Conservation (phyloP, 495 filamentous ascomycete species). For the Lepraria neglecta region DNA sequence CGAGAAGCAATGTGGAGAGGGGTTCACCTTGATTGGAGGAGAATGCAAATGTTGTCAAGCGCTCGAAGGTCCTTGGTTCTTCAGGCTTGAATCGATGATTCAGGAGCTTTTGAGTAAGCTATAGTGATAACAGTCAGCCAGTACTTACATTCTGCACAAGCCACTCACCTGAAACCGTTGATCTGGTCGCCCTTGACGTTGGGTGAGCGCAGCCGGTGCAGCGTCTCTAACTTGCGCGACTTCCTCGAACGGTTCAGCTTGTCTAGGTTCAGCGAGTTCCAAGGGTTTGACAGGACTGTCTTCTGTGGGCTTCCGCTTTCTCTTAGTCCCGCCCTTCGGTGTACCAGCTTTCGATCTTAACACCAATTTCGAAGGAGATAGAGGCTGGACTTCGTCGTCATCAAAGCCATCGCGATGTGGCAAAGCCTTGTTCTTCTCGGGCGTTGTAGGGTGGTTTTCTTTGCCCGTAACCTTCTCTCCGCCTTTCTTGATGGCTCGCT, state of each 20-base stretch:
- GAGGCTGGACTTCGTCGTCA: conserved; percentile 57
- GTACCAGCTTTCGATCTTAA: conserved; percentile 49
- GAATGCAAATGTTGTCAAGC: conserved; percentile 43
- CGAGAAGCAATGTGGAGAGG: conserved; percentile 53
- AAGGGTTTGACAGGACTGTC: conserved; percentile 49
- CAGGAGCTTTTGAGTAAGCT: conserved; percentile 53
- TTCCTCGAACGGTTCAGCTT: conserved; percentile 12
- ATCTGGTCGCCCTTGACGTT: conserved; percentile 8
- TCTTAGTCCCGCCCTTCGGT: conserved; percentile 53
- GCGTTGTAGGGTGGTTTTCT: conserved; percentile 45
- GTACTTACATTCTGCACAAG: not conserved
- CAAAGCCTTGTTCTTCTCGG: conserved; percentile 50
- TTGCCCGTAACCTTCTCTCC: conserved; percentile 27
- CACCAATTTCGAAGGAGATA: conserved; percentile 51
- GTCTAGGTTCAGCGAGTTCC: conserved; percentile 40
- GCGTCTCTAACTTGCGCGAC: not conserved
- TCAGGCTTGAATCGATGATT: conserved; percentile 46
- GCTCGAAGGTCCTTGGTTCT: conserved; percentile 50
- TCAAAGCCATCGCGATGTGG: conserved; percentile 66
- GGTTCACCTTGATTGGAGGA: conserved; percentile 49
- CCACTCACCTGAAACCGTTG: conserved; percentile 17
- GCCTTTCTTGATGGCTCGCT: conserved; percentile 38
- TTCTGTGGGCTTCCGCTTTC: conserved; percentile 52
- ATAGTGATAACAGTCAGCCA: not conserved
- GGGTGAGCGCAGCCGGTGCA: not conserved